Conservation (phyloP, 1,284 basidiomycete species). For the Puccinia hordei region DNA sequence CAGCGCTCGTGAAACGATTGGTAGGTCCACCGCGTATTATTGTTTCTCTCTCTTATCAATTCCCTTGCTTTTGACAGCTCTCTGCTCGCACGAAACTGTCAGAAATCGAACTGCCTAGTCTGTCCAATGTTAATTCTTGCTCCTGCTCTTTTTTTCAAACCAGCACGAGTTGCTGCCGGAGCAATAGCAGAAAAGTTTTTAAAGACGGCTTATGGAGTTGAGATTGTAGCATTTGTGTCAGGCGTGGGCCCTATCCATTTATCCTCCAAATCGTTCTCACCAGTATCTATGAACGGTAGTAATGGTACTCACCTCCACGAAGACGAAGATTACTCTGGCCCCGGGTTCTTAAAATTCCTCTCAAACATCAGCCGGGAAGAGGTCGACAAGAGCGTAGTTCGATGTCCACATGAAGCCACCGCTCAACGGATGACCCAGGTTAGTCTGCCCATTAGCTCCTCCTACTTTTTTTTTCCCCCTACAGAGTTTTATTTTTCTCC, state of each 20-base stretch:
- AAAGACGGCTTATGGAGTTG: slow-evolving; percentile 80
- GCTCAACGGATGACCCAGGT: slow-evolving; percentile 88
- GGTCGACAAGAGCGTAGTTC: slow-evolving; percentile 82
- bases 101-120: not conserved
- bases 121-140: not conserved
- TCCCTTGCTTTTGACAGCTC: not conserved
- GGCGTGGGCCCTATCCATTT: slow-evolving; percentile 91
- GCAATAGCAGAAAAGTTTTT: slow-evolving; percentile 98
- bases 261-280: slow-evolving; percentile 52
- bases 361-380: slow-evolving; percentile 77
- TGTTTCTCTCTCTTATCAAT: not conserved
- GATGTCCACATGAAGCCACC: slow-evolving; percentile 87
- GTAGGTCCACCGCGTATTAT: slow-evolving; percentile 61
- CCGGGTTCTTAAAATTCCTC: slow-evolving; percentile 76
- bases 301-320: slow-evolving; percentile 56
- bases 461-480: not conserved
- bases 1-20: slow-evolving; percentile 94
- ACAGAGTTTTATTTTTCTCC: not conserved
- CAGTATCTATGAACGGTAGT: slow-evolving; percentile 53
- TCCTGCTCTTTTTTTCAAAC: slow-evolving; percentile 11
- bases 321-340: slow-evolving; percentile 66
- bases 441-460: slow-evolving; percentile 52
- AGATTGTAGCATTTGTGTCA: slow-evolving; percentile 95
- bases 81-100: not conserved
- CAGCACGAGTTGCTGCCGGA: slow-evolving; percentile 92